phyloP scores from a whole-genome alignment of 768 basidiomycete species.

The Russula compacta region DNA sequence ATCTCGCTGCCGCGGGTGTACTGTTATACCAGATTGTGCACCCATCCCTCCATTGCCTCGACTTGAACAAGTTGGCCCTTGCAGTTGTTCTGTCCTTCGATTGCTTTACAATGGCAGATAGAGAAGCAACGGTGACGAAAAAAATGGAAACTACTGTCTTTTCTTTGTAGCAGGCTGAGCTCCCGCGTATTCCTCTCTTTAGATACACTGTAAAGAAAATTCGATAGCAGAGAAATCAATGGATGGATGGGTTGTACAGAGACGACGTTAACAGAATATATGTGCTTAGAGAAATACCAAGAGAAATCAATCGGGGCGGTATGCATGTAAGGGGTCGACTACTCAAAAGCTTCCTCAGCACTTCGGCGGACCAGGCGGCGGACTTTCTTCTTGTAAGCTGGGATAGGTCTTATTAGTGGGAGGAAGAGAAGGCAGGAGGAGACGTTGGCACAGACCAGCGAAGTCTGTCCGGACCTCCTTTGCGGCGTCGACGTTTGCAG shows the following conservation, averaged over 20 bases:
- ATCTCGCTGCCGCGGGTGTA: constrained; percentile 10
- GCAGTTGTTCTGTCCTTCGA: background rate
- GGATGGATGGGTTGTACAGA: constrained; percentile 1
- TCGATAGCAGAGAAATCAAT: constrained; percentile 5
- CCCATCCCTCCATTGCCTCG: background rate
- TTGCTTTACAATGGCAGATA: background rate
- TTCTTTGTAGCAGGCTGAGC: background rate
- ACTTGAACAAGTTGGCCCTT: background rate
- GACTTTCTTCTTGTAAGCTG: constrained; percentile 94
- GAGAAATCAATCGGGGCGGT: background rate
- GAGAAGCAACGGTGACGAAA: background rate
- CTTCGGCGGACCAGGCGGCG: constrained; percentile 76
- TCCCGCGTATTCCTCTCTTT: background rate
- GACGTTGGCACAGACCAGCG: constrained; percentile 35
- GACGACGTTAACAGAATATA: constrained; percentile 3
- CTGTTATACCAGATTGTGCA: constrained; percentile 10
- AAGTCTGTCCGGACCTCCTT: constrained; percentile 69
- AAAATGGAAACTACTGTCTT: background rate
- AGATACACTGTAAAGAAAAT: background rate
- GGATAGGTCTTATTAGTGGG: constrained; percentile 22
- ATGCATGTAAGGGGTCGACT: constrained; percentile 6
- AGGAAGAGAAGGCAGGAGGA: background rate
- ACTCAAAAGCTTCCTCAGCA: constrained; percentile 85
- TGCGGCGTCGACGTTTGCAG: constrained; percentile 94
- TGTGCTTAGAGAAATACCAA: constrained; percentile 5